Base-by-base conservation (phyloP, 2,329 filamentous ascomycete species). In the Xylariaceae sp. region DNA sequence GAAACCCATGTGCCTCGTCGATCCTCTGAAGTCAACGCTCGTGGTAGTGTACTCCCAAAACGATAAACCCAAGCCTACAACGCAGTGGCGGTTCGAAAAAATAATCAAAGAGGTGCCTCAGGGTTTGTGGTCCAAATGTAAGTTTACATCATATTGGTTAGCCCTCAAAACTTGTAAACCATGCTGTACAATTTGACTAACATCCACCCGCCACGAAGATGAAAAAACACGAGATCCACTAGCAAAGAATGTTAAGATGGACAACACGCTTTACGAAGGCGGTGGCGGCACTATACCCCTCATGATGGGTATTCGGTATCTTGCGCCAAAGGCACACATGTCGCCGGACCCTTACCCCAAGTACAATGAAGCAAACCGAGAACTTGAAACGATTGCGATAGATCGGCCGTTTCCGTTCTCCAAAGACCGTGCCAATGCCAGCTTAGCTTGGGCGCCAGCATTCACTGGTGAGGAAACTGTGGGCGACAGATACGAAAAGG, bases 101-200 rank as follows among this genome's bases (percentile, higher is more conserved):
- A 40, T 43, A 6, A 42, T 51, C 39, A 51, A 22, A 6, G n/a
- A 39, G 17, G 10, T 48, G 22, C 48, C 48, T n/a, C 31, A 39
- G 14, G 49, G 39, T 2, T 36, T 52, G 15, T 52, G 49, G 49
- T 15, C 43, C 5, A 30, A 49, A 18, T 53, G 51, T 49, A 47
- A 41, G 52, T 52, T 53, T 6, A 52, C 45, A 4, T 27, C 30
- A 42, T 19, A 49, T 1, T 35, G 10, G 42, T 30, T 27, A 27
- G 22, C 22, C 22, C 7, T 27, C 22, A 7, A 27, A 7, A 27
- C 22, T 27, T 27, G 7, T 27, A 7, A 27, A 27, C 22, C 22
- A n/a, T n/a, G n/a, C 22, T 27, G 22, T 27, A 27, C 4, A 27
- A 5, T 27, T 27, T 27, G 22, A 27, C 22, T 27, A 27, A 27